Conservation (phyloP, 139 green algal species). For the Edaphochlamys debaryana region DNA sequence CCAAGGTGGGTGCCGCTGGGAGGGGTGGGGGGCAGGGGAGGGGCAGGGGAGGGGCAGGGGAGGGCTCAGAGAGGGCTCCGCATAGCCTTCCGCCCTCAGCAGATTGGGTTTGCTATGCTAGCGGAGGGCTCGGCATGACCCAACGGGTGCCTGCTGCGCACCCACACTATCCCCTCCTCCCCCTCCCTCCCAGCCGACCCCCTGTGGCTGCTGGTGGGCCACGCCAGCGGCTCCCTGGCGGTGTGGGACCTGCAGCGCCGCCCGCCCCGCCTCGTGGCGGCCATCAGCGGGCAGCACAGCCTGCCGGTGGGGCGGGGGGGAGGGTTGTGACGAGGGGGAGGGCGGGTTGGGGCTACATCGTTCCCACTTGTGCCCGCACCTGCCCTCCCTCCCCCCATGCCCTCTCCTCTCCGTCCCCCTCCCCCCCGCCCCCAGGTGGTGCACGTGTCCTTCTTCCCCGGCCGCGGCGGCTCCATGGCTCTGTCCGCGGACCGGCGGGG, state of each 20-base stretch:
- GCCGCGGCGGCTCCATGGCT: slow-evolving; percentile 23
- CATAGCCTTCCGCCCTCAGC: no score
- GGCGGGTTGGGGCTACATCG: no score
- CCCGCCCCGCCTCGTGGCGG: slow-evolving; percentile 24
- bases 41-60: no score
- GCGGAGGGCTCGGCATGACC: background rate
- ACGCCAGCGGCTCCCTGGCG: slow-evolving; percentile 48
- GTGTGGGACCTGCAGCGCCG: slow-evolving; percentile 66
- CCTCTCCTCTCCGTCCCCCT: no score
- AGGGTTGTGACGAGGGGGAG: no score
- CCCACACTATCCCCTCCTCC: no score
- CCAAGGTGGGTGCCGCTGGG: background rate
- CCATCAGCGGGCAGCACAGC: slow-evolving; percentile 10
- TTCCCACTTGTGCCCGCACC: no score
- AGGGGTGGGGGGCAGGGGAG: no score
- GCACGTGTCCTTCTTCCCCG: slow-evolving; percentile 56
- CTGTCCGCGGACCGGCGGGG: slow-evolving; percentile 53
- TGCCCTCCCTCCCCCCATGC: no score
- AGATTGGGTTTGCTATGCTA: background rate
- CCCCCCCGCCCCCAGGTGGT: slow-evolving; percentile 48
- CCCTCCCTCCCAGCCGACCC: slow-evolving; percentile 40
- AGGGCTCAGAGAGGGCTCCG: no score
- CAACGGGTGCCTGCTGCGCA: no score
- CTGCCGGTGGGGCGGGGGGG: slow-evolving; percentile 12
- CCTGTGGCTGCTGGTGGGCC: slow-evolving; percentile 65